These are phyloP conservation scores for Pyrenophora teres DNA, from an alignment of 2,329 filamentous ascomycete species.

Conservation along the genomic window DNA sequence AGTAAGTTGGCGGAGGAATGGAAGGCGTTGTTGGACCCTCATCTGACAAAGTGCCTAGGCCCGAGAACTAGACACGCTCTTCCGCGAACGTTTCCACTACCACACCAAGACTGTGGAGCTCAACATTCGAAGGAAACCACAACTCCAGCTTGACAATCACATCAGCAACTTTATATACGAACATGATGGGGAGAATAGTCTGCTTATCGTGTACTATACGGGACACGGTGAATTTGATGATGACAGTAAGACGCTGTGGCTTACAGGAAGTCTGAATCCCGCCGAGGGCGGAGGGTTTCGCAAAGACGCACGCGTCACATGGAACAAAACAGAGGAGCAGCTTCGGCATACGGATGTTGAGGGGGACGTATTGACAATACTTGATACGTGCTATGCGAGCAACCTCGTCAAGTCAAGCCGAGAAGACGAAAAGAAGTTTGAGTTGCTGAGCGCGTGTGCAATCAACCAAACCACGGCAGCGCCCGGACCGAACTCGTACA, in stretches of 20 bases:
- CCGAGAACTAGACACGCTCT: constrained; percentile 36
- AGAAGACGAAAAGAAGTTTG: constrained; percentile 35
- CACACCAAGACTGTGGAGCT: constrained; percentile 40
- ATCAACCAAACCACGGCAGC: constrained; percentile 34
- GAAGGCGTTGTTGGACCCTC: not conserved
- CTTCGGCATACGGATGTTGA: constrained; percentile 36
- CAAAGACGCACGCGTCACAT: constrained; percentile 37
- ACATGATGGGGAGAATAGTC: constrained; percentile 38
- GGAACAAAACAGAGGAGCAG: constrained; percentile 41
- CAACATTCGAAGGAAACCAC: constrained; percentile 37
- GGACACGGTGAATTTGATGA: constrained; percentile 42
- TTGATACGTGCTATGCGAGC: constrained; percentile 48
- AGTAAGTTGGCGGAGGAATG: constrained; percentile 9
- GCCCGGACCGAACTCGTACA: constrained; percentile 41
- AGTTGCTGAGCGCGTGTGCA: constrained; percentile 40
- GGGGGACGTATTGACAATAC: constrained; percentile 44
- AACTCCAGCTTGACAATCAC: constrained; percentile 41
- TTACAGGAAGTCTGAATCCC: constrained; percentile 28
- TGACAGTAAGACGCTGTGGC: constrained; percentile 28
- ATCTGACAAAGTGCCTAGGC: constrained; percentile 22
- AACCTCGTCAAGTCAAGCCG: constrained; percentile 38
- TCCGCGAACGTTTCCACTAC: constrained; percentile 38
- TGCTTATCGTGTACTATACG: constrained; percentile 49
- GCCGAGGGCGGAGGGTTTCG: constrained; percentile 25
- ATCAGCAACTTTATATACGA: constrained; percentile 36